Evolutionary conservation across 2,329 filamentous ascomycete species (phyloP).

Genomic region (Aspergillus alliaceus): DNA sequence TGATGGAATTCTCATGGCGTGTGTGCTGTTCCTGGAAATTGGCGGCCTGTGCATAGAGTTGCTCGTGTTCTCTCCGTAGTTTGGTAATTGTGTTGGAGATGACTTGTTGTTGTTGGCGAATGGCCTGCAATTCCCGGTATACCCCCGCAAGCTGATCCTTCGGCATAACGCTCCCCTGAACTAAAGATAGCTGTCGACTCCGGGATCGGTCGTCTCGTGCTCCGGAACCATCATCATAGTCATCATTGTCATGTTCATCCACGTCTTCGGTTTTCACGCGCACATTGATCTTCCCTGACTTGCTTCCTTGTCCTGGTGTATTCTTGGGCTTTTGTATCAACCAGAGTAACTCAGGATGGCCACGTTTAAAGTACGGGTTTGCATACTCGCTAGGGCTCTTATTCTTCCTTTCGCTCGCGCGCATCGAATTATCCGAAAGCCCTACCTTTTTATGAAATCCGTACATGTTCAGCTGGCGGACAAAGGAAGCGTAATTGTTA

Average conservation of each 20-base stretch:
- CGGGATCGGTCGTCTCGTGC: constrained; percentile 36
- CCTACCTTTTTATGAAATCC: constrained; percentile 72
- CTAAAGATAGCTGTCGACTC: constrained; percentile 45
- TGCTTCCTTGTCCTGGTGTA: constrained; percentile 54
- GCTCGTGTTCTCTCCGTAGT: constrained; percentile 80
- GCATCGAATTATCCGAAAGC: constrained; percentile 95
- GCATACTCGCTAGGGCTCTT: constrained; percentile 98
- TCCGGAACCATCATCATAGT: constrained; percentile 45
- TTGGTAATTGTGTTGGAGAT: constrained; percentile 81
- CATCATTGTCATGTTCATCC: constrained; percentile 64
- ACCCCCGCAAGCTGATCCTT: constrained; percentile 76
- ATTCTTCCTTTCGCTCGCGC: constrained; percentile 92
- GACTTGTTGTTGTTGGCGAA: constrained; percentile 81
- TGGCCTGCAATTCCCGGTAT: constrained; percentile 74
- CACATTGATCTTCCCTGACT: constrained; percentile 48
- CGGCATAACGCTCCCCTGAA: constrained; percentile 48
- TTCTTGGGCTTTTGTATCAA: constrained; percentile 94
- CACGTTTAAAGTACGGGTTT: constrained; percentile 93
- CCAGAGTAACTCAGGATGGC: constrained; percentile 90
- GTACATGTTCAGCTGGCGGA: constrained; percentile 69
- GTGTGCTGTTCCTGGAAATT: constrained; percentile 90
- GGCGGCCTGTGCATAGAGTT: constrained; percentile 82
- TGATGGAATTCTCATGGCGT: constrained; percentile 97
- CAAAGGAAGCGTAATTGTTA: constrained; percentile 77
- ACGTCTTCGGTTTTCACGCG: constrained; percentile 58